Evolutionary conservation across 164 flowering plant genomes (phyloP).

Genomic region (Nymphaea thermarum): DNA sequence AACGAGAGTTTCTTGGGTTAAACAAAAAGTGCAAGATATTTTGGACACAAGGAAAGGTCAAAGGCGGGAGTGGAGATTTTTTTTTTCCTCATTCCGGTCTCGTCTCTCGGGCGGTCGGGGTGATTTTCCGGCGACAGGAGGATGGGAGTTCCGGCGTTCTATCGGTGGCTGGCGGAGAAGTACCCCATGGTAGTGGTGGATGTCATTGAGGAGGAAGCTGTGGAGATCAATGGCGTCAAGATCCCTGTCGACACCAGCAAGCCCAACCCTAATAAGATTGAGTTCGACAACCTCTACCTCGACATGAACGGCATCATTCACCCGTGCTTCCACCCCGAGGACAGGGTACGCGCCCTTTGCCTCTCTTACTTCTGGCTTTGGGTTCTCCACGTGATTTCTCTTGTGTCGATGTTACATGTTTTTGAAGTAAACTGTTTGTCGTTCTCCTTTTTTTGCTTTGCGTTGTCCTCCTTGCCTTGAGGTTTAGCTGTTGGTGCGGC

Average conservation of each 20-base stretch:
- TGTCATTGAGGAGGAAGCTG: conserved; percentile 72
- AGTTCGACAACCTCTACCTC: conserved; percentile 79
- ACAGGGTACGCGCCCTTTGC: conserved; percentile 37
- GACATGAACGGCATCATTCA: conserved; percentile 97
- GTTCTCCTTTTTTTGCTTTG: too few relatives aligned
- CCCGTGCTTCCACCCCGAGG: conserved; percentile 96
- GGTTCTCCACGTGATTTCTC: too few relatives aligned
- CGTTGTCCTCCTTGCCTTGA: neutral
- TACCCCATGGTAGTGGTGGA: conserved; percentile 71
- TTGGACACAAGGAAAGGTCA: too few relatives aligned
- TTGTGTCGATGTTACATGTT: too few relatives aligned
- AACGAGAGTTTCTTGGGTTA: too few relatives aligned
- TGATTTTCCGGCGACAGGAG: neutral
- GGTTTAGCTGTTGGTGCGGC: too few relatives aligned
- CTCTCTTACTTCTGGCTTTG: neutral
- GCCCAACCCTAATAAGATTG: conserved; percentile 75
- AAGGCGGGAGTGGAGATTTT: too few relatives aligned
- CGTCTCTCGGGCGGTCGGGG: too few relatives aligned
- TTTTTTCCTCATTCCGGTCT: too few relatives aligned
- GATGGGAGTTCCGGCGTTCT: conserved; percentile 97
- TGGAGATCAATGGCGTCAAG: conserved; percentile 53
- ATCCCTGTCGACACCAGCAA: conserved; percentile 83
- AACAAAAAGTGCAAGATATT: too few relatives aligned
- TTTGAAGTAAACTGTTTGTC: too few relatives aligned
- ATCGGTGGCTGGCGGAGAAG: conserved; percentile 91